Conservation (phyloP, 768 basidiomycete species). For the Lepiota brunneoincarnata region DNA sequence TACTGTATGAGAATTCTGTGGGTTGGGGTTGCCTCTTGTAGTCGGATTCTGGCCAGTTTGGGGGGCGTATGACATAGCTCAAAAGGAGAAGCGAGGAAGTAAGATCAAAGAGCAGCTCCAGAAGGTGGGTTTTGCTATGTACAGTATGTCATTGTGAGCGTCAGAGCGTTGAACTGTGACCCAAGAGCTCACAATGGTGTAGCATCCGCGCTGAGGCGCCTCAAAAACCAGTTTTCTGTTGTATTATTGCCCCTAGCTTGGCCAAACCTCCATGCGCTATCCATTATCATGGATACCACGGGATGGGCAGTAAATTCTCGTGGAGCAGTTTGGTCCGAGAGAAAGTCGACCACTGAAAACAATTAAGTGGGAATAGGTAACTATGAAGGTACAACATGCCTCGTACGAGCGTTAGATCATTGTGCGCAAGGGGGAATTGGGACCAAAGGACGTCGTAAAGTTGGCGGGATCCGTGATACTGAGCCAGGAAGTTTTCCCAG, state of each 20-base stretch:
- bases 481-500: conserved; percentile 43
- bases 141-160: conserved; percentile 1
- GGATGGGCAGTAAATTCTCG: conserved; percentile 37
- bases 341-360: conserved; percentile 40
- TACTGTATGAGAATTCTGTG: background rate
- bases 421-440: conserved; percentile 33
- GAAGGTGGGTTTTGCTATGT: conserved; percentile 39
- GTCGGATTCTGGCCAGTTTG: conserved; percentile 7
- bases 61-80: conserved; percentile 5
- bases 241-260: background rate
- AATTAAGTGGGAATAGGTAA: conserved; percentile 2
- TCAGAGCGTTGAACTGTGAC: background rate
- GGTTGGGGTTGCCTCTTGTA: background rate
- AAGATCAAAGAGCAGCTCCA: conserved; percentile 34
- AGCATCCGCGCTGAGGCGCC: background rate
- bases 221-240: background rate
- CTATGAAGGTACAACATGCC: conserved; percentile 22
- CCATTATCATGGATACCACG: conserved; percentile 35
- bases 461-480: conserved; percentile 36
- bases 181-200: conserved; percentile 12
- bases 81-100: background rate
- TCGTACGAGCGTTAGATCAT: conserved; percentile 19
- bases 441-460: conserved; percentile 51
- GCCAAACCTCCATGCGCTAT: conserved; percentile 38
- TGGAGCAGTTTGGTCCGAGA: conserved; percentile 30